Conservation (phyloP, 2,329 filamentous ascomycete species). For the Hymenotorrendiella dingleyae region DNA sequence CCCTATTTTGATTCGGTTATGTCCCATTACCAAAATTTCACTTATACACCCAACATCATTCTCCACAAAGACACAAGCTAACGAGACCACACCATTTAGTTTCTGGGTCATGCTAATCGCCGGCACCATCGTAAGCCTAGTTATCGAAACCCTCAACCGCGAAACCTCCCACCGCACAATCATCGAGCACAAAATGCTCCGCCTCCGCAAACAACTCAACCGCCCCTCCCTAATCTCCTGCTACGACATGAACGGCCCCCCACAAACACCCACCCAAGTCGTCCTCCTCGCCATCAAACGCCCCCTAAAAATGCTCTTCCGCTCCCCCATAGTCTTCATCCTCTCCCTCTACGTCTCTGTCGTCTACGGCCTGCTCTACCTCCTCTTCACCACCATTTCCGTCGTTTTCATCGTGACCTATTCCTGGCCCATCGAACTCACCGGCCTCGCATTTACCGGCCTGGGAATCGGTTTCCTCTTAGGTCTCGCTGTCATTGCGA, state of each 20-base stretch:
- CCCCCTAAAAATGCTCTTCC: constrained; percentile 40
- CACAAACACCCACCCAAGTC: constrained; percentile 23
- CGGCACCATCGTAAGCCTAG: constrained; percentile 27
- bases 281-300: constrained; percentile 41
- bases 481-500: constrained; percentile 37
- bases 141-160: constrained; percentile 37
- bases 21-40: too few relatives aligned
- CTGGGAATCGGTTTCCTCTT: constrained; percentile 37
- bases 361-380: constrained; percentile 48
- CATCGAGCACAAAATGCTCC: constrained; percentile 42
- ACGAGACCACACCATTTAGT: too few relatives aligned
- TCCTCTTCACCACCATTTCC: constrained; percentile 45
- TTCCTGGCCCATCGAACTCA: constrained; percentile 36
- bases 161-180: constrained; percentile 47
- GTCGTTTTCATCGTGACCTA: constrained; percentile 43
- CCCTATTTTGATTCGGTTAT: too few relatives aligned
- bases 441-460: constrained; percentile 39
- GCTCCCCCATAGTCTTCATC: constrained; percentile 35
- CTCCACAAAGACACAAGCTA: too few relatives aligned
- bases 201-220: constrained; percentile 39
- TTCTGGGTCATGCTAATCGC: constrained; percentile 44
- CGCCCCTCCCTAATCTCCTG: constrained; percentile 39
- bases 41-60: too few relatives aligned
- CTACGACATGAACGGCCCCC: constrained; percentile 33
- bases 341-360: constrained; percentile 46